These are phyloP conservation scores for Tulasnella calospora DNA, from an alignment of 768 basidiomycete genomes.

Conservation along the genomic window DNA sequence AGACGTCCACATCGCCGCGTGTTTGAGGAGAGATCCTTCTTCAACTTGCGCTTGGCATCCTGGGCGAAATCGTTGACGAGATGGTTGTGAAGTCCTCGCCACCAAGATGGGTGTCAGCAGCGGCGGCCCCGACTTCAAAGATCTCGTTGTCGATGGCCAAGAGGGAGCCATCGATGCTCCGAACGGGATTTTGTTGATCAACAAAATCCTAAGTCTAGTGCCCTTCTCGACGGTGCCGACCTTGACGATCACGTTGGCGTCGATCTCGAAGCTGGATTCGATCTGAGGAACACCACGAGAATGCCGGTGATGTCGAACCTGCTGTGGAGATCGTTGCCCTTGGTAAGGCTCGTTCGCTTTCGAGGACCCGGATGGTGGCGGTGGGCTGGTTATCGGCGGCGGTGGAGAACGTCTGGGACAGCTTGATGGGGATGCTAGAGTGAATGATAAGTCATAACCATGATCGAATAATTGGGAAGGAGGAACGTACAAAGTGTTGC, in stretches of 20 bases:
- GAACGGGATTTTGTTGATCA: no score
- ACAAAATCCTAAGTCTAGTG: constrained; percentile 45
- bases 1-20: constrained; percentile 47
- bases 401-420: no score
- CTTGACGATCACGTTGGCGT: constrained; percentile 93
- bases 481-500: constrained; percentile 69
- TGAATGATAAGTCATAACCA: not conserved
- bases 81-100: no score
- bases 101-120: no score
- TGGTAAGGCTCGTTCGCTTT: no score
- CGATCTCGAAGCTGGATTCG: constrained; percentile 94
- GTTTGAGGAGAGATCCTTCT: constrained; percentile 58
- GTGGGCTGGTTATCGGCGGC: no score
- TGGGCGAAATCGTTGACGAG: constrained; percentile 33
- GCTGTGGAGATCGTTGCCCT: no score
- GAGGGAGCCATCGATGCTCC: no score
- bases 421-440: not conserved
- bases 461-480: not conserved
- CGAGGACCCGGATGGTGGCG: no score
- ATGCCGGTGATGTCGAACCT: no score
- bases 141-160: no score
- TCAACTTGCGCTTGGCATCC: constrained; percentile 42
- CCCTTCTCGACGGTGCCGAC: constrained; percentile 91
- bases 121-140: no score
- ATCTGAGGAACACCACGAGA: constrained; percentile 40